A percentile compares a stretch with the other conserved stretches of the same genome.
These are phyloP conservation scores for Melocanna baccifera DNA, from an alignment of 176 grass and related monocot species.

Conservation along the genomic window DNA sequence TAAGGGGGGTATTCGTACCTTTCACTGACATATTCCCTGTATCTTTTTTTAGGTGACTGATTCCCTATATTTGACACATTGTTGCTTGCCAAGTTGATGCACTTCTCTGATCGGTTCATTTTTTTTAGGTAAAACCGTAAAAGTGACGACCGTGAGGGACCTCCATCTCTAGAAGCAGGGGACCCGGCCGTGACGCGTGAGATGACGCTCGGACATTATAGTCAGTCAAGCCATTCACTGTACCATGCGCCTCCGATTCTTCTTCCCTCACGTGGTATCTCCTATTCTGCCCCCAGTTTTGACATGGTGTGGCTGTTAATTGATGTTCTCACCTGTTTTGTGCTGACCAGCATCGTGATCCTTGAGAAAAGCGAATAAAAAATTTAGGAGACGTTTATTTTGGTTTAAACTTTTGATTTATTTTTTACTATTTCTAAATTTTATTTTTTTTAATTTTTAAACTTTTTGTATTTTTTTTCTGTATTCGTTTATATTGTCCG, in stretches of 20 bases:
- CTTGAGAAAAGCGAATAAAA: too few relatives aligned
- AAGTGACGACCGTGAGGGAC: background rate
- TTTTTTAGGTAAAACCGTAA: too few relatives aligned
- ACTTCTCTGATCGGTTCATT: background rate
- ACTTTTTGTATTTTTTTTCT: too few relatives aligned
- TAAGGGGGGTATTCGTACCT: background rate
- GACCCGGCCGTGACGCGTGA: background rate
- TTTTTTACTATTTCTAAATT: too few relatives aligned
- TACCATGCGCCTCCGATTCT: too few relatives aligned
- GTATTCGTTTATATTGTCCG: too few relatives aligned
- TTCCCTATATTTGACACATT: background rate
- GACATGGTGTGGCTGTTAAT: background rate
- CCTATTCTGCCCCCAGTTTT: background rate
- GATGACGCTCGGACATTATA: constrained; percentile 2
- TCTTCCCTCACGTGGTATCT: background rate
- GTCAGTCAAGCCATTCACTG: background rate
- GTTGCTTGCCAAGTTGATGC: background rate
- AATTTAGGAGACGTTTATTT: too few relatives aligned
- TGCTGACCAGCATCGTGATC: background rate
- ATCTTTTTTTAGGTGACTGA: background rate
- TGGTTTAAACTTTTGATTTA: too few relatives aligned
- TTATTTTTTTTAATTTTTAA: too few relatives aligned
- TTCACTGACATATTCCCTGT: background rate
- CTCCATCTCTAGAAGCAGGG: constrained; percentile 13
- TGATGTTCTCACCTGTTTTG: background rate